phyloP scores from a whole-genome alignment of 148 eudicot genomes.

The Nepenthes gracilis region DNA sequence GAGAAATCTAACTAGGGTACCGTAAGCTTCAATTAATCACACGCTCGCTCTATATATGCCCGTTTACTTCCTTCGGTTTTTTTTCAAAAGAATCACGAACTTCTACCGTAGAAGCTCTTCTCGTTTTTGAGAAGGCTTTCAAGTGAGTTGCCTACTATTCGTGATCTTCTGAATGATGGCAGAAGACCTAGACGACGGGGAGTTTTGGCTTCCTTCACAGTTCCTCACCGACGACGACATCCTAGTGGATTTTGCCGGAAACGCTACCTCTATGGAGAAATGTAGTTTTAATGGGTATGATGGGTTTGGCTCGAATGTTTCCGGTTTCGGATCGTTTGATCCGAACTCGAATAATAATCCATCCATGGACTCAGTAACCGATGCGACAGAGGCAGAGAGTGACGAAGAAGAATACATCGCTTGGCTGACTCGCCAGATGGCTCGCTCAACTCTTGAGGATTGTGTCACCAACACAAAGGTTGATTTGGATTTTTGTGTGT shows the following conservation, averaged over 20 bases:
- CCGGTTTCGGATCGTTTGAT: slow-evolving; percentile 5
- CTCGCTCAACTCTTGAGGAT: slow-evolving; percentile 14
- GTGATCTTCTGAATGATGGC: slow-evolving; percentile 2
- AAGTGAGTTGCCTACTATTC: not conserved
- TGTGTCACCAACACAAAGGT: not conserved
- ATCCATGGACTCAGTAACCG: slow-evolving; percentile 12
- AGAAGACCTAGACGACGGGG: slow-evolving; percentile 3
- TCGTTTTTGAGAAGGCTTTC: not conserved
- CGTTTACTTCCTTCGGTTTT: no score
- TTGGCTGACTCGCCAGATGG: slow-evolving; percentile 19
- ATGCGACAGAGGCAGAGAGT: slow-evolving; percentile 19
- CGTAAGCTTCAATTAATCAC: not conserved
- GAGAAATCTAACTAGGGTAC: not conserved
- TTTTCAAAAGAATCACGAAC: no score
- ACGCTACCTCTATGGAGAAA: not conserved
- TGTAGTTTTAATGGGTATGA: not conserved
- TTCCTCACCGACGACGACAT: slow-evolving; percentile 26
- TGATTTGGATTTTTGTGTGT: not conserved
- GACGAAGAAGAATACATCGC: slow-evolving; percentile 17
- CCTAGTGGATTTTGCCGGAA: slow-evolving; percentile 4
- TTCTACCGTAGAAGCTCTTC: not conserved
- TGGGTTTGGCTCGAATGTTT: not conserved
- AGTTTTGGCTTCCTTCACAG: slow-evolving; percentile 37
- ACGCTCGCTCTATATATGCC: not conserved
- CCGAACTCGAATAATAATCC: slow-evolving; percentile 5